Base-by-base conservation (phyloP, 1,284 basidiomycete genomes). In the Cutaneotrichosporon sp. region DNA sequence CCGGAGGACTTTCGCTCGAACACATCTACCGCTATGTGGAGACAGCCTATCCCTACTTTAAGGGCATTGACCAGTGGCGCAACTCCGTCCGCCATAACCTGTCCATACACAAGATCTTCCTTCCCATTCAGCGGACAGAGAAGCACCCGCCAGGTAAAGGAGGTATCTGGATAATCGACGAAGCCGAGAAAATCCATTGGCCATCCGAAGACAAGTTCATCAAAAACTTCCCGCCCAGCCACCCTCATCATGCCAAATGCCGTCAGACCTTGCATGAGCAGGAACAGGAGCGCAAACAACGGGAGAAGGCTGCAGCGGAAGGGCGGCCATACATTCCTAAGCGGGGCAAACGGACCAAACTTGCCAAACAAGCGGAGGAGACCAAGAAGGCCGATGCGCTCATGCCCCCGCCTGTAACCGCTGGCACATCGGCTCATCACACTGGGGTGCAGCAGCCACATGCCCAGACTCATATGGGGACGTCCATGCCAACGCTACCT, bases 11-110 rank as follows among this genome's bases (percentile, higher is more conserved):
- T 33, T 91, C 90, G 0, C 79, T 97, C 21, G 90, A 93, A 65
- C 92, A 97, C 70, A 94, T 98, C 58, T 97, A 97, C 69, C 85
- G 88, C 66, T 98, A 85, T 81, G 94, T 98, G 66, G 90, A 88
- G 55, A 88, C 87, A 37, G 89, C 90, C 4, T 93, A 91, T 73
- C 92, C 94, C 0, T 86, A 86, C 71, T 98, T 91, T 78, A 90
- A 90, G 72, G 85, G 86, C 40, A 87, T 88, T 36, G 92, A 96
- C 65, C 93, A 90, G 22, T 97, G 92, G 92, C 70, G 74, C 82
- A 85, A 85, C 64, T 92, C 89, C 7, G 89, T 96, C 51, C 81
- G 92, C n/a, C 91, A 96, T 73, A 88, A 87, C 59, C 78, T 97
- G 2, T 90, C 88, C 2, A 77, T 94, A 23, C 87, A 91, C 72